phyloP scores from a whole-genome alignment of 805 yeast genomes.

The Saccharomycopsis guyanensis region DNA sequence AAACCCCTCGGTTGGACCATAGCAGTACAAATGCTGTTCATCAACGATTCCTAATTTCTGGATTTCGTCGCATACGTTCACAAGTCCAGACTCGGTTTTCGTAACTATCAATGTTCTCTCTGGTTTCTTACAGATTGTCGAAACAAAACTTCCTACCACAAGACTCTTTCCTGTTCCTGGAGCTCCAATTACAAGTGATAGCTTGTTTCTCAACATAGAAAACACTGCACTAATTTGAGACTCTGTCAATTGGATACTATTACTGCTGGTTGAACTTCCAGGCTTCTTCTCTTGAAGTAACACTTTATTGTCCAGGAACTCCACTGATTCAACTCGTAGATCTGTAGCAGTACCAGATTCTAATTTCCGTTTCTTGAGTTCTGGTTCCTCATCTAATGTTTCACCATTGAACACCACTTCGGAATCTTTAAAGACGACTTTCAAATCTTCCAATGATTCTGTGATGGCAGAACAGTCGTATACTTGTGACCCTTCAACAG shows the following conservation, averaged over 20 bases:
- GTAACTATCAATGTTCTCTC: conserved; percentile 29
- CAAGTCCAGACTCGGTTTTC: neutral
- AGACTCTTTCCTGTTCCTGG: conserved; percentile 27
- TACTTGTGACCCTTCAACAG: neutral
- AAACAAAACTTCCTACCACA: conserved; percentile 25
- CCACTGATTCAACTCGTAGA: neutral
- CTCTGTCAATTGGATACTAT: conserved; percentile 9
- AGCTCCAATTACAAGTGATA: conserved; percentile 23
- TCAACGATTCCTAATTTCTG: conserved; percentile 22
- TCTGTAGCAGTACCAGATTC: neutral
- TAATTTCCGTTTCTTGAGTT: conserved; percentile 3
- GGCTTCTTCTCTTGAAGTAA: too few species aligned
- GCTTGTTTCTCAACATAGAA: conserved; percentile 22
- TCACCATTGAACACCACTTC: too few species aligned
- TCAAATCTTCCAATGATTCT: too few species aligned
- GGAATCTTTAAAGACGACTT: too few species aligned
- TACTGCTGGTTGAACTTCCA: neutral
- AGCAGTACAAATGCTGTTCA: conserved; percentile 24
- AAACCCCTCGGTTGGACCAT: conserved; percentile 24
- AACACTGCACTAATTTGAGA: conserved; percentile 26
- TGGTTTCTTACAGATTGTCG: too few species aligned
- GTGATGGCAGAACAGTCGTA: too few species aligned
- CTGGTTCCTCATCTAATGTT: conserved; percentile 1
- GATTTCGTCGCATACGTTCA: conserved; percentile 23
- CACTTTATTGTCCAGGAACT: neutral